Evolutionary conservation across 768 basidiomycete genomes (phyloP).

Genomic region (Trametes elegans): DNA sequence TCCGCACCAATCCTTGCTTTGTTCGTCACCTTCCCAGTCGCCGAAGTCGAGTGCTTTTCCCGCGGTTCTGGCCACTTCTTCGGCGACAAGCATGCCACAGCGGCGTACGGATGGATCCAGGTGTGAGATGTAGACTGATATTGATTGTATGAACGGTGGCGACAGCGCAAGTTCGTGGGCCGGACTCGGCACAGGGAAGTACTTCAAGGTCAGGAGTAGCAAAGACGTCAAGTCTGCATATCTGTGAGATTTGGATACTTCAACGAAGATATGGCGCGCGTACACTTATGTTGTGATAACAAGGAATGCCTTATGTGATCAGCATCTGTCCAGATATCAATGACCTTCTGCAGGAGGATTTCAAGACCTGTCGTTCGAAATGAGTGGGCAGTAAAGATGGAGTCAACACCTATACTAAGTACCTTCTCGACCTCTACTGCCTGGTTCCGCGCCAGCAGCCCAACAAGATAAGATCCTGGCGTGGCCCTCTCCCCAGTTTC

Average conservation of each 20-base stretch:
- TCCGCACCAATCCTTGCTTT: conserved; percentile 63
- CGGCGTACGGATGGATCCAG: conserved; percentile 72
- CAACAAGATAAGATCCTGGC: conserved; percentile 70
- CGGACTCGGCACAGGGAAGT: conserved; percentile 50
- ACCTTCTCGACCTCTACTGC: conserved; percentile 32
- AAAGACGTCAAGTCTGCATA: conserved; percentile 68
- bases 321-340: conserved; percentile 71
- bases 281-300: conserved; percentile 73
- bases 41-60: conserved; percentile 75
- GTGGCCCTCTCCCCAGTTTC: conserved; percentile 57
- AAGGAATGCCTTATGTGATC: conserved; percentile 82
- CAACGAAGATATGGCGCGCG: conserved; percentile 25
- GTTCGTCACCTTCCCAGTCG: conserved; percentile 77
- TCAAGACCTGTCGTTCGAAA: conserved; percentile 40
- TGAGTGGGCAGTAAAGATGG: neutral
- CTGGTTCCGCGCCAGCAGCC: conserved; percentile 48
- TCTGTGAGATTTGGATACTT: neutral
- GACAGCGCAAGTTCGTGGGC: conserved; percentile 48
- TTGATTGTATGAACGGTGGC: conserved; percentile 60
- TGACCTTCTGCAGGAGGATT: conserved; percentile 43
- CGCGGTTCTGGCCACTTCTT: conserved; percentile 62
- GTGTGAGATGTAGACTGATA: conserved; percentile 78
- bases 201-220: conserved; percentile 62
- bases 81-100: conserved; percentile 92
- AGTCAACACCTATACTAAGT: neutral